Base-by-base conservation (phyloP, 2,329 filamentous ascomycete genomes). In the Chaetomium sp. region DNA sequence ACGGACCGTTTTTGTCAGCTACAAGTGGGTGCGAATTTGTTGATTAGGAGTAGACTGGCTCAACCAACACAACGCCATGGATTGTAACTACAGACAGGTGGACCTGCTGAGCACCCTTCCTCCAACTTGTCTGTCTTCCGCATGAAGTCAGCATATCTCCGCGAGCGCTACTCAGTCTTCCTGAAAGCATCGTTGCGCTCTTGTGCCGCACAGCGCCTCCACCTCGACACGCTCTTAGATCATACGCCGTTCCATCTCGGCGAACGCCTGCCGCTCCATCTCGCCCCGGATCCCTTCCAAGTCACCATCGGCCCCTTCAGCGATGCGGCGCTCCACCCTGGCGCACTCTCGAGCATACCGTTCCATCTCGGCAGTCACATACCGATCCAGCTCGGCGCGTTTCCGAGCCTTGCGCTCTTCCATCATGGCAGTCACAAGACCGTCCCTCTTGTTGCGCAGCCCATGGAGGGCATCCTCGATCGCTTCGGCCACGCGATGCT, bases 131-230 rank as follows among this genome's bases (percentile, higher is more conserved):
- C 49, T 8, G 2, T 10, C 19, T 47, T 62, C 50, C 45, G 42
- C 31, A 25, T 42, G 19, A 25, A 38, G 23, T 47, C 50, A 35
- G 16, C 42, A 35, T 31, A 55, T 56, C 35, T 62, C 50, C 51
- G 35, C 55, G 59, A 62, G 25, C 35, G 59, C 59, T 62, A 55
- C 35, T 61, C 38, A n/a, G n/a, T n/a, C n/a, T n/a, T n/a, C n/a
- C n/a, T n/a, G n/a, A n/a, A n/a, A n/a, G n/a, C n/a, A n/a, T n/a
- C n/a, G n/a, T n/a, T n/a, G n/a, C n/a, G n/a, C n/a, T n/a, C n/a
- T n/a, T n/a, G n/a, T n/a, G n/a, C n/a, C n/a, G n/a, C n/a, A n/a
- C n/a, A n/a, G n/a, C n/a, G n/a, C n/a, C n/a, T n/a, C n/a, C n/a
- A n/a, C n/a, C 16, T 55, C 51, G 33, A 29, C 29, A 9, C 4